Conservation (phyloP, 441 rosid genomes). For the Rhodomyrtus psidioides region DNA sequence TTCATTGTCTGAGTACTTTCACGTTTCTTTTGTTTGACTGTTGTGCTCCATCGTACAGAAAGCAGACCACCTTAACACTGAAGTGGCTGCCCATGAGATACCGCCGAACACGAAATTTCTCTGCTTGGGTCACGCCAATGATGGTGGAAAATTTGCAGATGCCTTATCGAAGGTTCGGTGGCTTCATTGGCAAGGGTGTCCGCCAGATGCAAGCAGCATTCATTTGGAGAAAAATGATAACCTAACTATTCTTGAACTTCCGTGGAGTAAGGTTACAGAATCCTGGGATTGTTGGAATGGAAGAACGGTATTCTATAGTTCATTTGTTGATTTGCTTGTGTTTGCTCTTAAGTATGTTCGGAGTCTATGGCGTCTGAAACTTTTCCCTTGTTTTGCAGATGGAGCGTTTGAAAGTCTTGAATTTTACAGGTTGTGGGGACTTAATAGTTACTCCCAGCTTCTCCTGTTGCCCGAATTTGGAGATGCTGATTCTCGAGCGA, state of each 20-base stretch:
- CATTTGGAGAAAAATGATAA: not conserved
- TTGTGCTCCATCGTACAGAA: not conserved
- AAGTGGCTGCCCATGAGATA: not conserved
- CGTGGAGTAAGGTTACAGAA: not conserved
- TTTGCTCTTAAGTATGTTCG: not conserved
- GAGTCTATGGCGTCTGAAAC: not conserved
- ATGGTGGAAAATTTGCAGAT: not conserved
- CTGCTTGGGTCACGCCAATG: not conserved
- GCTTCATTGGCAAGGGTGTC: not conserved
- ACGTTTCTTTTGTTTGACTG: not conserved
- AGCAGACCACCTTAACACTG: not conserved
- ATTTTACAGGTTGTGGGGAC: not conserved
- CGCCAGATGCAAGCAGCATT: not conserved
- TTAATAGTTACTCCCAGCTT: not conserved
- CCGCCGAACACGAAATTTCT: not conserved
- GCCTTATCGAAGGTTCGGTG: not conserved
- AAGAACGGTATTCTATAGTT: no score
- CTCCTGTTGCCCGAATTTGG: not conserved
- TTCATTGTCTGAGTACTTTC: not conserved
- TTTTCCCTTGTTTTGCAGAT: not conserved
- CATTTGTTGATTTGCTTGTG: not conserved
- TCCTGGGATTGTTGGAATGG: no score
- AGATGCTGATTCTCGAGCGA: not conserved
- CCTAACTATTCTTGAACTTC: not conserved
- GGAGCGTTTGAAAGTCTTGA: not conserved